A percentile compares a stretch with the other conserved stretches of the same genome.
phyloP scores from a whole-genome alignment of 2,329 filamentous ascomycete genomes.

The Aspergillus arachidicola region DNA sequence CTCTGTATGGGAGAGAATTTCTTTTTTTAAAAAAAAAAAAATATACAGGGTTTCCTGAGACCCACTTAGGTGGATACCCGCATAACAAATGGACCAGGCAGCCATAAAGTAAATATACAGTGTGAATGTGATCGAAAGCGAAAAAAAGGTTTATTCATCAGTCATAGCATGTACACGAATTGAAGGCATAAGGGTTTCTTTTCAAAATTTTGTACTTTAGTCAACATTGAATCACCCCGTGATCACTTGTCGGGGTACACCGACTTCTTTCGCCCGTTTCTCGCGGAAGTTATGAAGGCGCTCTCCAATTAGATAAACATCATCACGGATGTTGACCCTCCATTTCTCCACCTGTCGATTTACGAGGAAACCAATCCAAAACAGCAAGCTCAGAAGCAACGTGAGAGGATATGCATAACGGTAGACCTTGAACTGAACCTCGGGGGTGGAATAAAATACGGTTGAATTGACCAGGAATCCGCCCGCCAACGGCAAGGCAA shows the following conservation, averaged over 20 bases:
- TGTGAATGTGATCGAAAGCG: background rate
- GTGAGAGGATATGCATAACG: constrained; percentile 74
- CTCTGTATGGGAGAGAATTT: background rate
- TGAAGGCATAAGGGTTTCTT: background rate
- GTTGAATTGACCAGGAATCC: constrained; percentile 56
- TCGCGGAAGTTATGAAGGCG: constrained; percentile 91
- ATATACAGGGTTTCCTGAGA: background rate
- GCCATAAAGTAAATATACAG: background rate
- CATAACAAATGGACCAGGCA: background rate
- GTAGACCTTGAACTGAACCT: constrained; percentile 52
- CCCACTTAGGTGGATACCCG: background rate
- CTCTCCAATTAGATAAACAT: constrained; percentile 95
- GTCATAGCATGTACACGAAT: constrained; percentile 4
- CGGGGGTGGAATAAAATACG: constrained; percentile 33
- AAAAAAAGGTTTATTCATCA: background rate
- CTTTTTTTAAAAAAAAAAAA: background rate
- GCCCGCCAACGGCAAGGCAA: constrained; percentile 65
- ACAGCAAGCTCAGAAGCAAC: constrained; percentile 56
- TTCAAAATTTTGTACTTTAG: background rate
- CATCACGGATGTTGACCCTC: constrained; percentile 82
- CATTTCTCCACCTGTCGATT: constrained; percentile 68
- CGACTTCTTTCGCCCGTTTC: constrained; percentile 43
- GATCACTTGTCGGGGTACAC: constrained; percentile 41
- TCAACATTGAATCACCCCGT: constrained; percentile 28
- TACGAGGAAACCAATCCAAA: constrained; percentile 42